phyloP scores from a whole-genome alignment of 306 rosid species.

The Ormosia emarginata region DNA sequence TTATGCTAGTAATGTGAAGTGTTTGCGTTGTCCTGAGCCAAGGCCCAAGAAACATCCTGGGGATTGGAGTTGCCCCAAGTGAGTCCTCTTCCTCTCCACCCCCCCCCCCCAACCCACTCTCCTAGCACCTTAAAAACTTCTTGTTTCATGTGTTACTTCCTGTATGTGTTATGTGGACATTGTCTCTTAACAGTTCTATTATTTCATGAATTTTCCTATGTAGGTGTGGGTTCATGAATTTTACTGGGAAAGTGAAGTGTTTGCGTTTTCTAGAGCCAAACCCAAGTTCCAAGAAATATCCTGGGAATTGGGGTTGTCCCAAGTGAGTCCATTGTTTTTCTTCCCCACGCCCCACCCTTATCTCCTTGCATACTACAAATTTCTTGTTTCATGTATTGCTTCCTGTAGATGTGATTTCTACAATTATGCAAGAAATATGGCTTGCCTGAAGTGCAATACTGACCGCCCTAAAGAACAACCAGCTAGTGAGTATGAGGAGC shows the following conservation, averaged over 20 bases:
- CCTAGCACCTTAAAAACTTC: too few species aligned
- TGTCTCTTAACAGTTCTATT: background rate
- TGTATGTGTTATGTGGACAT: constrained; percentile 35
- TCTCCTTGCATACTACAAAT: too few species aligned
- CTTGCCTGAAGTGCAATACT: constrained; percentile 63
- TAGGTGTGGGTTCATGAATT: constrained; percentile 91
- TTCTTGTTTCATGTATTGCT: background rate
- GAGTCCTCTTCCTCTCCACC: constrained; percentile 23
- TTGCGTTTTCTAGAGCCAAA: constrained; percentile 57
- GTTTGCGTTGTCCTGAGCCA: constrained; percentile 54
- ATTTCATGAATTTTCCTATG: background rate
- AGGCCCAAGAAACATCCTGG: constrained; percentile 56
- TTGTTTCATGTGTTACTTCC: background rate
- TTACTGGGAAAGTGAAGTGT: constrained; percentile 63
- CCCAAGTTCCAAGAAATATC: constrained; percentile 43
- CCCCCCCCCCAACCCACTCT: too few species aligned
- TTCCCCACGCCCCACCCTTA: background rate
- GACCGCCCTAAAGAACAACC: constrained; percentile 34
- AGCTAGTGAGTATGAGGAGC: constrained; percentile 31
- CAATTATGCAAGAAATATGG: constrained; percentile 50
- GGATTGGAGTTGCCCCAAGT: constrained; percentile 81
- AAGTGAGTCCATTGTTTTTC: constrained; percentile 50
- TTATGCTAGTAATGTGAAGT: constrained; percentile 57
- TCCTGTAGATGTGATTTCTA: constrained; percentile 64
- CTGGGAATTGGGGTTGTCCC: constrained; percentile 85